Evolutionary conservation across 73 alveolate genomes (phyloP).

Genomic region (Paramecium sexaurelia): DNA sequence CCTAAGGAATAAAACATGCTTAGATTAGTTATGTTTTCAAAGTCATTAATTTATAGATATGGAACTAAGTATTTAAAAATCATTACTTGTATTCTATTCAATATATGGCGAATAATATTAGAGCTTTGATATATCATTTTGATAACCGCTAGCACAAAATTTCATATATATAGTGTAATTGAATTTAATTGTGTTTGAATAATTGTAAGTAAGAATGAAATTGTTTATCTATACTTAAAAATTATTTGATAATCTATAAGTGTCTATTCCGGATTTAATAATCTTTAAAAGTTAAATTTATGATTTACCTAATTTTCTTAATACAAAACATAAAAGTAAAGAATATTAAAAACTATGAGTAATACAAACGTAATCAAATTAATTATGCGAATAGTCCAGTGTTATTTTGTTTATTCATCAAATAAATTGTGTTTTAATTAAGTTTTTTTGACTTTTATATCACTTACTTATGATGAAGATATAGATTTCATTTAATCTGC

Average conservation of each 20-base stretch:
- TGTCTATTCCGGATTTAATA: not conserved
- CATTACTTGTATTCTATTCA: not conserved
- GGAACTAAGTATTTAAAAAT: not conserved
- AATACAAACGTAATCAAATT: not conserved
- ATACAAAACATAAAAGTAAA: not conserved
- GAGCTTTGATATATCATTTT: not conserved
- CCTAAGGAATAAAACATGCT: not conserved
- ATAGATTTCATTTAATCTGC: not conserved
- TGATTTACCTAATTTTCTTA: not conserved
- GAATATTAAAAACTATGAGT: not conserved
- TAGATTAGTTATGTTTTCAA: not conserved
- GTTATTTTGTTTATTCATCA: not conserved
- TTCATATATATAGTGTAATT: not conserved
- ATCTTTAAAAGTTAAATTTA: not conserved
- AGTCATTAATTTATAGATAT: not conserved
- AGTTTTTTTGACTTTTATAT: not conserved
- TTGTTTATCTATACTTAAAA: not conserved
- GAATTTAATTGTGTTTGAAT: not conserved
- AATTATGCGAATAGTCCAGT: not conserved
- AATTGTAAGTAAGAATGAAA: not conserved
- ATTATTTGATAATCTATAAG: not conserved
- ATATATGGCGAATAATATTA: not conserved
- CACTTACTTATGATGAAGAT: not conserved
- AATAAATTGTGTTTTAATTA: not conserved
- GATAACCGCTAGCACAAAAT: not conserved